A percentile compares a stretch with the other conserved stretches of the same genome.
Conservation (phyloP, 2,329 filamentous ascomycete species). For the Anthostomella pinea region DNA sequence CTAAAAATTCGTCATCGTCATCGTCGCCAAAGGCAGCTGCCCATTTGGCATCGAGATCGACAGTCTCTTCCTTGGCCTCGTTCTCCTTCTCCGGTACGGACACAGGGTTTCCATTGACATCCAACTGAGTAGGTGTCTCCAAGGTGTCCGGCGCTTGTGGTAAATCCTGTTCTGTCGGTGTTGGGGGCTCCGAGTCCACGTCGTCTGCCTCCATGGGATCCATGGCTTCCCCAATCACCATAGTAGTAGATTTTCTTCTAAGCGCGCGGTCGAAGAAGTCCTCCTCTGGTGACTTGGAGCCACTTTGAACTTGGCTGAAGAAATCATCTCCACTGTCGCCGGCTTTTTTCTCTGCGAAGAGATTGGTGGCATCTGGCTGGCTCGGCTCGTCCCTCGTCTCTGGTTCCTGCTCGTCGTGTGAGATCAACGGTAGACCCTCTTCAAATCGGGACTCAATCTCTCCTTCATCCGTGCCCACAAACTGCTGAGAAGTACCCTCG, state of each 20-base stretch:
- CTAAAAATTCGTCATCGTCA: slow-evolving; percentile 61
- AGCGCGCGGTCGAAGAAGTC: slow-evolving; percentile 36
- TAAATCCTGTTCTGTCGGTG: slow-evolving; percentile 19
- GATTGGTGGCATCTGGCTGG: slow-evolving; percentile 23
- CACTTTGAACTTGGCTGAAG: slow-evolving; percentile 50
- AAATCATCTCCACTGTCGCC: slow-evolving; percentile 58
- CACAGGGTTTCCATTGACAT: slow-evolving; percentile 23
- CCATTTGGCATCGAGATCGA: slow-evolving; percentile 77
- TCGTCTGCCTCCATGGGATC: slow-evolving; percentile 3
- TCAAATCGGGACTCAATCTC: slow-evolving; percentile 61
- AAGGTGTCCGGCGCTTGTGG: slow-evolving; percentile 7
- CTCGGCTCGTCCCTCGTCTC: slow-evolving; percentile 25
- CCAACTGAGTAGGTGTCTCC: slow-evolving; percentile 8
- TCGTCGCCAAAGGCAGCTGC: slow-evolving; percentile 77
- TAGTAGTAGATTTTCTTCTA: slow-evolving; percentile 68
- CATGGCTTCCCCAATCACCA: slow-evolving; percentile 52
- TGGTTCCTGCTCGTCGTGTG: slow-evolving; percentile 32
- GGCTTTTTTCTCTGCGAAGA: slow-evolving; percentile 42
- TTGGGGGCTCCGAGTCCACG: slow-evolving; percentile 23
- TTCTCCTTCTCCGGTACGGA: slow-evolving; percentile 19
- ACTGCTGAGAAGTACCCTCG: slow-evolving; percentile 27
- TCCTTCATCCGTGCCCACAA: slow-evolving; percentile 39
- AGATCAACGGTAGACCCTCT: slow-evolving; percentile 65
- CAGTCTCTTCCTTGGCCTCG: slow-evolving; percentile 19
- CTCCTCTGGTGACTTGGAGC: slow-evolving; percentile 25